A percentile compares a stretch with the other conserved stretches of the same genome.
Conservation (phyloP, 176 grass and related monocot genomes). For the Carex cristatella region DNA sequence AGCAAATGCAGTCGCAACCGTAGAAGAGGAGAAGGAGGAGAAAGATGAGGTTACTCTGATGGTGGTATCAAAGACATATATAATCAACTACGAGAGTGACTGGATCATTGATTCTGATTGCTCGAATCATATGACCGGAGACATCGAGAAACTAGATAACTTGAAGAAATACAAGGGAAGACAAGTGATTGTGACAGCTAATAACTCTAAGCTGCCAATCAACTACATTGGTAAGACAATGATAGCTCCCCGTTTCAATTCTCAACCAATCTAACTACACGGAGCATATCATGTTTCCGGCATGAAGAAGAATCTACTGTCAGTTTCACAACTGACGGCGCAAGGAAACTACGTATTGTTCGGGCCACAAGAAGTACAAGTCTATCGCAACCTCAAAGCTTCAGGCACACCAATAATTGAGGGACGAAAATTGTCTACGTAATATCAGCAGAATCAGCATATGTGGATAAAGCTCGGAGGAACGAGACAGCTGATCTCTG, state of each 20-base stretch:
- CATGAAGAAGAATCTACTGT: constrained; percentile 1
- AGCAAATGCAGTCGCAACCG: no score
- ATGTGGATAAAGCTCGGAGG: no score
- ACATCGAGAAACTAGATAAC: not conserved
- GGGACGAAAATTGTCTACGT: no score
- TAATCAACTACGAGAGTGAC: not conserved
- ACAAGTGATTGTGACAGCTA: not conserved
- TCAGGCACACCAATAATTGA: no score
- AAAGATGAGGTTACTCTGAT: not conserved
- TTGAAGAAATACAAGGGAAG: not conserved
- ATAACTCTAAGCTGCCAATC: not conserved
- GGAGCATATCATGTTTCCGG: not conserved
- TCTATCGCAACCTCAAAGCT: no score
- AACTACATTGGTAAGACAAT: not conserved
- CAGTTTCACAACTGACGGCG: not conserved
- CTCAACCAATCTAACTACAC: not conserved
- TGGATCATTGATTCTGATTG: not conserved
- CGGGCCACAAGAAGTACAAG: no score
- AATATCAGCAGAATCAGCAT: no score
- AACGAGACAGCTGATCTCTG: not conserved
- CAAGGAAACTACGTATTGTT: not conserved
- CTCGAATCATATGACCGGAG: not conserved
- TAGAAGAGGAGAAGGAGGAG: not conserved
- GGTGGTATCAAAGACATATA: not conserved
- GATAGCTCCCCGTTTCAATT: not conserved